phyloP scores from a whole-genome alignment of 768 basidiomycete species.

The Podaxis rugospora region DNA sequence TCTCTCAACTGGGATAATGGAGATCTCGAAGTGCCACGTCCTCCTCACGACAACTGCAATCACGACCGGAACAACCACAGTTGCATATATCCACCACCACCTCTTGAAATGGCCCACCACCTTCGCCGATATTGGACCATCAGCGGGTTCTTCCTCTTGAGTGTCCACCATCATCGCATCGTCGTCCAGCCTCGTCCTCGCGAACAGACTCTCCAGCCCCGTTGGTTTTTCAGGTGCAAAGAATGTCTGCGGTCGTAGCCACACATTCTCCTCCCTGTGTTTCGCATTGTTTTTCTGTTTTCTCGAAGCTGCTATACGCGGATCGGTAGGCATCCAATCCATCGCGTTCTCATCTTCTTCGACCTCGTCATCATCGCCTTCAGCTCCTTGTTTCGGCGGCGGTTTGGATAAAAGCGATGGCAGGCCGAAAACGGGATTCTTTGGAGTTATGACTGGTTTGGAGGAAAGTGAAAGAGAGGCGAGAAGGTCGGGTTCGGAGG shows the following conservation, averaged over 20 bases:
- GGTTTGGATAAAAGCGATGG: constrained; percentile 48
- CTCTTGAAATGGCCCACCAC: constrained; percentile 22
- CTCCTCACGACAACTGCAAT: constrained; percentile 14
- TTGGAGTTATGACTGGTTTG: constrained; percentile 46
- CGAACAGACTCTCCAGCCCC: constrained; percentile 68
- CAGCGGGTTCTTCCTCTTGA: background rate
- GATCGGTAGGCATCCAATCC: constrained; percentile 66
- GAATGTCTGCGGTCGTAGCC: constrained; percentile 69
- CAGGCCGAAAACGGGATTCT: constrained; percentile 62
- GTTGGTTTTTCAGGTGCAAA: constrained; percentile 78
- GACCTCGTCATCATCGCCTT: constrained; percentile 19
- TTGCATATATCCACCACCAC: constrained; percentile 32
- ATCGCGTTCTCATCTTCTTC: constrained; percentile 31
- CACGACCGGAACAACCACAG: constrained; percentile 24
- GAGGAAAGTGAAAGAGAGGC: constrained; percentile 62
- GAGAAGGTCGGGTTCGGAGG: constrained; percentile 52
- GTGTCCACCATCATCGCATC: constrained; percentile 25
- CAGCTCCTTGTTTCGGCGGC: constrained; percentile 21
- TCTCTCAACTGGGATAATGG: background rate
- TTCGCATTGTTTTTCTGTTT: constrained; percentile 20
- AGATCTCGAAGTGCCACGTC: background rate
- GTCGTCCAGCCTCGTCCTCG: constrained; percentile 52
- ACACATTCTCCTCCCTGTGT: constrained; percentile 33
- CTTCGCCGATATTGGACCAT: background rate
- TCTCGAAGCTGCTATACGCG: constrained; percentile 16